Conservation (phyloP, 2,329 filamentous ascomycete genomes). For the Pseudogymnoascus sp. region DNA sequence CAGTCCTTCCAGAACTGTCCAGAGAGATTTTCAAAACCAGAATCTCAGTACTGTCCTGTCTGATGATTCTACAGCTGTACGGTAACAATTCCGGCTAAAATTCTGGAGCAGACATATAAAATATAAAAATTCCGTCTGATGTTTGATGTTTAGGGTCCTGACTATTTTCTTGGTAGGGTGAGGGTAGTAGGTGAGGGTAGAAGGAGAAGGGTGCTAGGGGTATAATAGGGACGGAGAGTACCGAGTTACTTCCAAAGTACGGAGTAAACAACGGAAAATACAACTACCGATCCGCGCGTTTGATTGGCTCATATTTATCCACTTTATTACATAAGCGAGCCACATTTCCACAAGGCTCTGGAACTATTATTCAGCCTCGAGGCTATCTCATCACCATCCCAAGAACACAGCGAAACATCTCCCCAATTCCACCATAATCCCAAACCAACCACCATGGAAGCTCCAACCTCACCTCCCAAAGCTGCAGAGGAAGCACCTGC, state of each 20-base stretch:
- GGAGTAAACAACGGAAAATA: constrained; percentile 6
- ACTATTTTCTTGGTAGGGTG: not conserved
- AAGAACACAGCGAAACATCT: not conserved
- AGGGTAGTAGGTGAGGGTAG: not conserved
- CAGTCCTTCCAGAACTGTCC: not conserved
- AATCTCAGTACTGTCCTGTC: not conserved
- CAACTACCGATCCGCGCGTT: not conserved
- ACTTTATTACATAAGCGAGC: not conserved
- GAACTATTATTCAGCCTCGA: constrained; percentile 5
- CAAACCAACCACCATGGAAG: not conserved
- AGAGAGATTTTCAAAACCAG: not conserved
- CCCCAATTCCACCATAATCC: not conserved
- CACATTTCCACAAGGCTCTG: constrained; percentile 2
- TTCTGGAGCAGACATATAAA: not conserved
- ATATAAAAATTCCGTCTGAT: not conserved
- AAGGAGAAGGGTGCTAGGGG: not conserved
- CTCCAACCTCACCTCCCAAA: constrained; percentile 17
- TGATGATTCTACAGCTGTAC: not conserved
- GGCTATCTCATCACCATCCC: not conserved
- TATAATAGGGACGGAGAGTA: not conserved
- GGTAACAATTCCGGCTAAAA: not conserved
- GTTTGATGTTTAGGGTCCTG: not conserved
- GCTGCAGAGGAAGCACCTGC: constrained; percentile 55
- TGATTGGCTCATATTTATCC: not conserved
- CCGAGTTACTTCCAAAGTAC: not conserved